phyloP scores from a whole-genome alignment of 75 land plant species.

The Pinus taeda region DNA sequence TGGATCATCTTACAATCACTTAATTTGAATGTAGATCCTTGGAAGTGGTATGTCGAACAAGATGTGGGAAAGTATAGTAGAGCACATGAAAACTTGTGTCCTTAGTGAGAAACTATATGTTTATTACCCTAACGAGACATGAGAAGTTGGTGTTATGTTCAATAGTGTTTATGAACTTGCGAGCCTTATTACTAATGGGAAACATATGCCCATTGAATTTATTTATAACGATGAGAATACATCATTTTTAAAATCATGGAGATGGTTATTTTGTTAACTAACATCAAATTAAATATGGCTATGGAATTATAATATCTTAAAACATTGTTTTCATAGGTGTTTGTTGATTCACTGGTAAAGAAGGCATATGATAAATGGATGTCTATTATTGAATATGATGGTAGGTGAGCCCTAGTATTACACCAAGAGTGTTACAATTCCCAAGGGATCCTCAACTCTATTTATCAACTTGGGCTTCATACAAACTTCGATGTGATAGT shows the following conservation, averaged over 20 bases:
- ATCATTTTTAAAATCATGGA: not conserved
- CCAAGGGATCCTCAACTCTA: too few species aligned
- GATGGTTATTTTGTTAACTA: not conserved
- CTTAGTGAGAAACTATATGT: slow-evolving; percentile 85
- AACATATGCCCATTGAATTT: slow-evolving; percentile 62
- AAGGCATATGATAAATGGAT: slow-evolving; percentile 89
- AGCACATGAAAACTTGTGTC: slow-evolving; percentile 93
- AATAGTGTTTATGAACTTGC: slow-evolving; percentile 82
- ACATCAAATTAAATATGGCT: not conserved
- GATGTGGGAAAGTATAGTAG: slow-evolving; percentile 92
- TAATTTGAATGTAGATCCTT: slow-evolving; percentile 51
- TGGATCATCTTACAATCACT: not conserved
- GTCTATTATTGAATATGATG: slow-evolving; percentile 79
- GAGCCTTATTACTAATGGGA: slow-evolving; percentile 67
- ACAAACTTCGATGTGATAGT: too few species aligned
- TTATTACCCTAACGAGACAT: slow-evolving; percentile 66
- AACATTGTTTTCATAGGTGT: slow-evolving; percentile 34
- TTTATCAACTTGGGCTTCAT: too few species aligned
- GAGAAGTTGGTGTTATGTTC: slow-evolving; percentile 74
- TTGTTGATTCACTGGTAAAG: slow-evolving; percentile 76
- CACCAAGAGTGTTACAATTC: too few species aligned
- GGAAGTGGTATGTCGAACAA: slow-evolving; percentile 98
- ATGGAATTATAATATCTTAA: not conserved
- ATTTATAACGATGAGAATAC: slow-evolving; percentile 76
- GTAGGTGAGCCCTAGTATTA: too few species aligned